phyloP scores from a whole-genome alignment of 495 filamentous ascomycete species.

The Tricharina praecox region DNA sequence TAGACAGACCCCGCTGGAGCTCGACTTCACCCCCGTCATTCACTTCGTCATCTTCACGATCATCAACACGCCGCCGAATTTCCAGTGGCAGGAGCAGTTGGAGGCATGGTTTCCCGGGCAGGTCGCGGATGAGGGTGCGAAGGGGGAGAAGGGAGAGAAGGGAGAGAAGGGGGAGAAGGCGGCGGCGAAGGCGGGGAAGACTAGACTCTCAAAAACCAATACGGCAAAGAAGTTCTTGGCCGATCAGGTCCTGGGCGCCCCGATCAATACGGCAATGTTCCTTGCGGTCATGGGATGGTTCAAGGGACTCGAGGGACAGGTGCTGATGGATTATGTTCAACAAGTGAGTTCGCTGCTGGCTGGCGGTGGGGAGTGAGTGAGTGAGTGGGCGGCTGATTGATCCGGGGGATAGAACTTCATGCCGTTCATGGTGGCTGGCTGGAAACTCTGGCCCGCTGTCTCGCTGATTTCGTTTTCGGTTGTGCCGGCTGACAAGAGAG shows the following conservation, averaged over 20 bases:
- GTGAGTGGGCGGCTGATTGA: too few relatives aligned
- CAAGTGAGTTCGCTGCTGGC: constrained; percentile 13
- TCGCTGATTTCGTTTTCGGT: constrained; percentile 62
- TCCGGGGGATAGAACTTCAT: constrained; percentile 56
- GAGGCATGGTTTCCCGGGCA: constrained; percentile 19
- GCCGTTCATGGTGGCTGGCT: constrained; percentile 53
- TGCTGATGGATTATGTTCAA: constrained; percentile 13
- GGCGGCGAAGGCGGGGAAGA: too few relatives aligned
- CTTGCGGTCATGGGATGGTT: constrained; percentile 26
- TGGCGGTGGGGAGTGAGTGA: too few relatives aligned
- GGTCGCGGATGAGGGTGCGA: constrained; percentile 27
- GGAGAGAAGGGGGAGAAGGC: constrained; percentile 10
- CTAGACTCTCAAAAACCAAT: constrained; percentile 46
- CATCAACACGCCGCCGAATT: constrained; percentile 68
- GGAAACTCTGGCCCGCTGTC: constrained; percentile 73
- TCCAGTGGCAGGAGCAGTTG: constrained; percentile 54
- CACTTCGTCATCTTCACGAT: constrained; percentile 65
- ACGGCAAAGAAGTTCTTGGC: constrained; percentile 64
- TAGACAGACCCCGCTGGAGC: constrained; percentile 33
- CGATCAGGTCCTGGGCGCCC: constrained; percentile 63
- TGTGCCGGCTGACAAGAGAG: constrained; percentile 56
- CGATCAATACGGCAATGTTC: constrained; percentile 64
- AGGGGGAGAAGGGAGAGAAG: constrained; percentile 13
- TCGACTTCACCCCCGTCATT: constrained; percentile 49
- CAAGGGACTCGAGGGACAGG: constrained; percentile 8